A percentile compares a stretch with the other conserved stretches of the same genome.
Evolutionary conservation across 2,329 filamentous ascomycete species (phyloP).

Genomic region (Cladorrhinum sp.): DNA sequence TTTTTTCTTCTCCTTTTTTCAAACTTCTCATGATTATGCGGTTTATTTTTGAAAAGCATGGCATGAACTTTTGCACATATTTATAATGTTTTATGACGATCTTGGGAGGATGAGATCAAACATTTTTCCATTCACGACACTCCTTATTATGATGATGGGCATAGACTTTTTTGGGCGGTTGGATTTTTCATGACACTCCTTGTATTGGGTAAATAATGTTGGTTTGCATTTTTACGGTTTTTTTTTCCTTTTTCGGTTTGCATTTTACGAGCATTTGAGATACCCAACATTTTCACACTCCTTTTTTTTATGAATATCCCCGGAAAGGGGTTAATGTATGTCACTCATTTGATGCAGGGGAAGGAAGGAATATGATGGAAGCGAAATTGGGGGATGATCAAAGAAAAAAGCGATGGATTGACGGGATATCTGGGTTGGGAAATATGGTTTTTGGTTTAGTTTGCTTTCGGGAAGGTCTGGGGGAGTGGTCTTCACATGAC

Average conservation of each 20-base stretch:
- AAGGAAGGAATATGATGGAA: background rate
- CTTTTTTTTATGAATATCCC: background rate
- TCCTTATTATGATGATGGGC: background rate
- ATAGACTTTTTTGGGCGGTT: background rate
- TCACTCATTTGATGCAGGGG: slow-evolving; percentile 1
- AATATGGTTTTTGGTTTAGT: no score
- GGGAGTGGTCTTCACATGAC: no score
- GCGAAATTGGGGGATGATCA: background rate
- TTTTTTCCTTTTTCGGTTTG: background rate
- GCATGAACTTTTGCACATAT: slow-evolving; percentile 2
- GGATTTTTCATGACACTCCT: slow-evolving; percentile 1
- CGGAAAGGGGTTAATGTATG: background rate
- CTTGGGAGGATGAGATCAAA: background rate
- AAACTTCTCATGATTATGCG: background rate
- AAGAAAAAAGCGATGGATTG: background rate
- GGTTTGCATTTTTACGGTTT: background rate
- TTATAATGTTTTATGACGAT: background rate
- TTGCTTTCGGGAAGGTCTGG: no score
- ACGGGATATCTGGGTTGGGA: background rate
- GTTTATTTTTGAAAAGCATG: background rate
- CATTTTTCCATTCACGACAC: slow-evolving; percentile 1
- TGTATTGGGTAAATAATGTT: background rate
- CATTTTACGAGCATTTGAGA: background rate
- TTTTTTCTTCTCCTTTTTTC: background rate
- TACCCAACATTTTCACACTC: background rate